A percentile compares a stretch with the other conserved stretches of the same genome.
phyloP scores from a whole-genome alignment of 108 stramenopile species.

The Nitzschia sp. region DNA sequence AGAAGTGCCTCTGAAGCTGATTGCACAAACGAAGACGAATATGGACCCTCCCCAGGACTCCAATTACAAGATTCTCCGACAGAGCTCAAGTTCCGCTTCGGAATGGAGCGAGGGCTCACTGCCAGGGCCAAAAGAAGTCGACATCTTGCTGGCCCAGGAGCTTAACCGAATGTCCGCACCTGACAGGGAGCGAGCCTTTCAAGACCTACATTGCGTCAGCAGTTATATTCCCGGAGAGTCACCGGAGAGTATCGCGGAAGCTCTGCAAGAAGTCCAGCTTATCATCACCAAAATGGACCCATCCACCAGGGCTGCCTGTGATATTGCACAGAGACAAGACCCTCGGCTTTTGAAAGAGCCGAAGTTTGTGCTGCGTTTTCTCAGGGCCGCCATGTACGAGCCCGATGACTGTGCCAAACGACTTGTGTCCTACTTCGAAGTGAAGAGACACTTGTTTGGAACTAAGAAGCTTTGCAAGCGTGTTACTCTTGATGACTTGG shows the following conservation, averaged over 20 bases:
- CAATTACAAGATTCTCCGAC: too few relatives aligned
- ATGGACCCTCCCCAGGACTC: too few relatives aligned
- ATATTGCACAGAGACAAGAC: background rate
- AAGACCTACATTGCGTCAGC: constrained; percentile 24
- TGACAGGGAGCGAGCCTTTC: background rate
- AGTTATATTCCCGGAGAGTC: background rate
- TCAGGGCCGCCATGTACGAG: background rate
- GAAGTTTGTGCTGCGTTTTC: background rate
- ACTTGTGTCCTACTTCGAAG: constrained; percentile 15
- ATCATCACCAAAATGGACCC: background rate
- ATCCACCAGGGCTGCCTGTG: background rate
- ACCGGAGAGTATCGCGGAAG: background rate
- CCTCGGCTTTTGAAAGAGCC: background rate
- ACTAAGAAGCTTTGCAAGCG: background rate
- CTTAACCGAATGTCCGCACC: constrained; percentile 12
- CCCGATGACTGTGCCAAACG: background rate
- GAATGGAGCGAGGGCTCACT: too few relatives aligned
- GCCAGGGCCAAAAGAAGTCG: background rate
- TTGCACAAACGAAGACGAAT: too few relatives aligned
- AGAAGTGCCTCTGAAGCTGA: too few relatives aligned
- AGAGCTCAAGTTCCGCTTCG: too few relatives aligned
- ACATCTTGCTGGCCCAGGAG: constrained; percentile 11
- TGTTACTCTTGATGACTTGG: constrained; percentile 7
- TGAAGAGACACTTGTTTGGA: background rate
- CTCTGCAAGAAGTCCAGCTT: background rate